These are phyloP conservation scores for Potentilla sterilis DNA, from an alignment of 306 rosid species.

Conservation along the genomic window DNA sequence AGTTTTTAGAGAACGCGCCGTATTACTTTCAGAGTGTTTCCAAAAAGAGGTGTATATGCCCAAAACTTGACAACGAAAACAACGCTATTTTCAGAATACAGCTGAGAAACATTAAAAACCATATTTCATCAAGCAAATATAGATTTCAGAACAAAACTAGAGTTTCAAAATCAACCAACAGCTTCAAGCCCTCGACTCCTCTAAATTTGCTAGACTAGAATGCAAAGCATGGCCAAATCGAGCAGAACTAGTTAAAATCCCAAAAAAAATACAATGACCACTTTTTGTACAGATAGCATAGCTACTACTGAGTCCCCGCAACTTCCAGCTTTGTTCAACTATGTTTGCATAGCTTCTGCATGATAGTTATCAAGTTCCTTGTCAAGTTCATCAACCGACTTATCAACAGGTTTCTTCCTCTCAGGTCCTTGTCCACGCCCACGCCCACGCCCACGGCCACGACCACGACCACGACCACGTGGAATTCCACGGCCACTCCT, in stretches of 20 bases:
- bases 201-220: slow-evolving; percentile 1
- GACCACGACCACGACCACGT: background rate
- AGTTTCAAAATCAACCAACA: slow-evolving; percentile 5
- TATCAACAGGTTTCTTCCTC: slow-evolving; percentile 56
- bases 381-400: slow-evolving; percentile 82
- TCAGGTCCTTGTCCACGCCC: slow-evolving; percentile 51
- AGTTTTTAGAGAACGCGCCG: too few species aligned
- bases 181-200: background rate
- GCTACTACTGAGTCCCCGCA: slow-evolving; percentile 11
- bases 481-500: slow-evolving; percentile 11
- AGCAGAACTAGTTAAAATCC: background rate
- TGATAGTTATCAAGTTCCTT: slow-evolving; percentile 82
- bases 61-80: too few species aligned
- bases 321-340: slow-evolving; percentile 23
- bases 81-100: too few species aligned
- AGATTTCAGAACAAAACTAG: background rate
- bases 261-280: slow-evolving; percentile 23
- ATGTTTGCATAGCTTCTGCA: slow-evolving; percentile 74
- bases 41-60: too few species aligned
- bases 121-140: background rate
- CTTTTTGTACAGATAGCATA: slow-evolving; percentile 50
- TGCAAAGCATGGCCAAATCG: slow-evolving; percentile 6
- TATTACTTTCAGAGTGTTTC: too few species aligned
- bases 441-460: slow-evolving; percentile 10
- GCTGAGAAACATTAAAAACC: background rate